Evolutionary conservation across 2,329 filamentous ascomycete species (phyloP).

Genomic region (Lanzia echinophila): DNA sequence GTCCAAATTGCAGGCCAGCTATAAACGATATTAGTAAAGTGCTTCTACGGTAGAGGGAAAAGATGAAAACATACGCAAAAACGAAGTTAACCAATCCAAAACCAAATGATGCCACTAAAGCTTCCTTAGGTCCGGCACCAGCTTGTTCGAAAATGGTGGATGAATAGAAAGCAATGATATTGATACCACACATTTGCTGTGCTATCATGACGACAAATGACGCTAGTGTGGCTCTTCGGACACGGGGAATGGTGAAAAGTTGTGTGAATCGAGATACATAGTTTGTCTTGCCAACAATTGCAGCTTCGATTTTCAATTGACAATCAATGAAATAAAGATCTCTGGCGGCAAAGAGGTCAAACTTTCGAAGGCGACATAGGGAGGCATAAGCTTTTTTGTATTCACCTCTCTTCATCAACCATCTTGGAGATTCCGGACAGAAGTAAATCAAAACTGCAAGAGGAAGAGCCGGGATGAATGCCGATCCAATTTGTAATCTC

Average conservation of each 20-base stretch:
- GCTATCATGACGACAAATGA: slow-evolving; percentile 69
- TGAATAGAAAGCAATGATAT: slow-evolving; percentile 71
- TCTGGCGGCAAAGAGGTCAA: slow-evolving; percentile 51
- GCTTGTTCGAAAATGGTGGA: slow-evolving; percentile 54
- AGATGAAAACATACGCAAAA: slow-evolving; percentile 4
- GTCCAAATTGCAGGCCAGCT: slow-evolving; percentile 51
- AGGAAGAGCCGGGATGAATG: slow-evolving; percentile 55
- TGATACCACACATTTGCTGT: slow-evolving; percentile 36
- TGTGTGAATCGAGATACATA: slow-evolving; percentile 58
- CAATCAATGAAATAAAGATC: slow-evolving; percentile 53
- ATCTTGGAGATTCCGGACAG: slow-evolving; percentile 56
- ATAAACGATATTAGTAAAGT: slow-evolving; percentile 56
- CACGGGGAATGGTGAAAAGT: slow-evolving; percentile 61
- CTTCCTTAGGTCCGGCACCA: slow-evolving; percentile 46
- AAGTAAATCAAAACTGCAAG: slow-evolving; percentile 54
- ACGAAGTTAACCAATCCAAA: slow-evolving; percentile 60
- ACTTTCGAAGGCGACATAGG: slow-evolving; percentile 50
- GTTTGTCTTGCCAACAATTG: slow-evolving; percentile 32
- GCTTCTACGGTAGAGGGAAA: not conserved
- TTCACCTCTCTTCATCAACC: slow-evolving; percentile 37
- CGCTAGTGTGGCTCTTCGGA: slow-evolving; percentile 66
- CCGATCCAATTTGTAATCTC: slow-evolving; percentile 57
- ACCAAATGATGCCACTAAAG: slow-evolving; percentile 56
- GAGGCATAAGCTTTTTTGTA: slow-evolving; percentile 48
- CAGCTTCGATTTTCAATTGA: slow-evolving; percentile 40